These are phyloP conservation scores for Mucuna pruriens DNA, from an alignment of 306 rosid species.

Conservation along the genomic window DNA sequence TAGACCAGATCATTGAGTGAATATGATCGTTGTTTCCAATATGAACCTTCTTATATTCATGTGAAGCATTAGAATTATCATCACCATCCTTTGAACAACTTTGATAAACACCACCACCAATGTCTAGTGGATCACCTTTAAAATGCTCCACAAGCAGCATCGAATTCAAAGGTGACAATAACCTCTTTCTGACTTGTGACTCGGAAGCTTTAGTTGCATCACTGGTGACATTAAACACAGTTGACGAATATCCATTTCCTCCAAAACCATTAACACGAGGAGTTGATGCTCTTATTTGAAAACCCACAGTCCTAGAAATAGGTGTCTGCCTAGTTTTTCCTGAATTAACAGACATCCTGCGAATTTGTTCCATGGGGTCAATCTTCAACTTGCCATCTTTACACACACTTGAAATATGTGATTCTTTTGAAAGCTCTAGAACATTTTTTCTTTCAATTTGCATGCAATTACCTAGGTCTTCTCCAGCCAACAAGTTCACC, in stretches of 20 bases:
- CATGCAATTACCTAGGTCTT: constrained; percentile 43
- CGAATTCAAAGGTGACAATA: constrained; percentile 67
- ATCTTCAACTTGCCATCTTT: constrained; percentile 54
- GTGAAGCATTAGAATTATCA: constrained; percentile 41
- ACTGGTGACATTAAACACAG: constrained; percentile 32
- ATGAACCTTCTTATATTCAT: constrained; percentile 63
- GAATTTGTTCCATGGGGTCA: constrained; percentile 46
- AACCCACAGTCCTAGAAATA: constrained; percentile 67
- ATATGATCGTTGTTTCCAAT: constrained; percentile 34
- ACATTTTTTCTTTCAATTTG: constrained; percentile 50
- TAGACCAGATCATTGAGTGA: constrained; percentile 47
- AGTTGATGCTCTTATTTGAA: constrained; percentile 52
- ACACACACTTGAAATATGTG: constrained; percentile 37
- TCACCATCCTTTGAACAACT: constrained; percentile 30
- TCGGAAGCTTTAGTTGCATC: constrained; percentile 45
- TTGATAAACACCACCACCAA: constrained; percentile 42
- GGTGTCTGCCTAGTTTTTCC: constrained; percentile 50
- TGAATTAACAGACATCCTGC: constrained; percentile 47
- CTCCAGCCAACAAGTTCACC: constrained; percentile 57
- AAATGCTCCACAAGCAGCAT: constrained; percentile 54
- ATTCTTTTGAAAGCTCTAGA: constrained; percentile 52
- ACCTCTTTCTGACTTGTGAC: constrained; percentile 49
- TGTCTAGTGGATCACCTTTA: constrained; percentile 49
- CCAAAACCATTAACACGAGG: constrained; percentile 44
- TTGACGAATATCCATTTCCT: constrained; percentile 48